phyloP scores from a whole-genome alignment of 768 basidiomycete species.

The Pluteus cervinus region DNA sequence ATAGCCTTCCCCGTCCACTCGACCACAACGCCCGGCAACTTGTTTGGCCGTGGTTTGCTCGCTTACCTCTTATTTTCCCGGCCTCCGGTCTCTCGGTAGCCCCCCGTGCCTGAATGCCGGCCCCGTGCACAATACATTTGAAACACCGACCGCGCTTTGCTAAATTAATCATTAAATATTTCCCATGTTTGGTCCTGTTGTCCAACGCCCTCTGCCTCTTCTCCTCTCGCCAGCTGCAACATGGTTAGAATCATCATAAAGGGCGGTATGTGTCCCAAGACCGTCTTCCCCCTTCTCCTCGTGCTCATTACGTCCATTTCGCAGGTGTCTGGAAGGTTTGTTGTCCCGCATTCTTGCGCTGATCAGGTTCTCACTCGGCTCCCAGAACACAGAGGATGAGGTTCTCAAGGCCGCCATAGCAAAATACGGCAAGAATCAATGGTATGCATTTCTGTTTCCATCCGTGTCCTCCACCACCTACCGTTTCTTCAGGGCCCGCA shows the following conservation, averaged over 20 bases:
- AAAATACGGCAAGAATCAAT: slow-evolving; percentile 96
- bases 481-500: slow-evolving; percentile 72
- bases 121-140: slow-evolving; percentile 7
- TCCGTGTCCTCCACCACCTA: slow-evolving; percentile 2
- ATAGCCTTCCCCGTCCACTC: slow-evolving; percentile 12
- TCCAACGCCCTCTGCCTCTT: slow-evolving; percentile 6
- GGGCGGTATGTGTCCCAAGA: slow-evolving; percentile 55
- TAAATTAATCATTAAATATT: background rate
- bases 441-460: slow-evolving; percentile 33
- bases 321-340: slow-evolving; percentile 78
- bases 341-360: slow-evolving; percentile 1
- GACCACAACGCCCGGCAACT: no score
- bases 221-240: slow-evolving; percentile 7
- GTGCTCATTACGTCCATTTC: slow-evolving; percentile 8
- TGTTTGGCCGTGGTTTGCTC: slow-evolving; percentile 27
- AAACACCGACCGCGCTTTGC: background rate
- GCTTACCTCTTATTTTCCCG: slow-evolving; percentile 19
- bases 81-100: slow-evolving; percentile 3
- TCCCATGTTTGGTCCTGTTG: slow-evolving; percentile 2
- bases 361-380: slow-evolving; percentile 9
- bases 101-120: slow-evolving; percentile 13
- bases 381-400: slow-evolving; percentile 92
- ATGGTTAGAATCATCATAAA: slow-evolving; percentile 93
- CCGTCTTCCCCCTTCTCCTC: background rate
- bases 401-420: slow-evolving; percentile 98